Percentiles rank a stretch among this genome's conserved stretches.
Evolutionary conservation across 805 yeast genomes (phyloP).

Genomic region (Suhomyces sp.): DNA sequence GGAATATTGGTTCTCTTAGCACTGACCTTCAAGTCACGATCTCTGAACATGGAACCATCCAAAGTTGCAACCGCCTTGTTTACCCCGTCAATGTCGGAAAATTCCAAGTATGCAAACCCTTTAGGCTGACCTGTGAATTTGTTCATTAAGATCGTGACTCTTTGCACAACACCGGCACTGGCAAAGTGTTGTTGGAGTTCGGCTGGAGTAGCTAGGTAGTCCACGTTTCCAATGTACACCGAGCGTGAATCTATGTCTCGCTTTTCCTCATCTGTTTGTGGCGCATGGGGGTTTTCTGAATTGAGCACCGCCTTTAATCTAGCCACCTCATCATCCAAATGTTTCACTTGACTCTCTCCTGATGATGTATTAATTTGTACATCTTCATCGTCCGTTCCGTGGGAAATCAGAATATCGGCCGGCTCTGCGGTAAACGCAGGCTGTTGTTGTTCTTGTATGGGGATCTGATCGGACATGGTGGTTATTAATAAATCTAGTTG

Average conservation of each 20-base stretch:
- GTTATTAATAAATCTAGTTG: too few species aligned
- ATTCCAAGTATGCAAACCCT: constrained; percentile 87
- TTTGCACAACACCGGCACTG: constrained; percentile 67
- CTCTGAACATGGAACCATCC: constrained; percentile 65
- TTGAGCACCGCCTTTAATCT: constrained; percentile 14
- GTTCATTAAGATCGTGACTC: constrained; percentile 76
- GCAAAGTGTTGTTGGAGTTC: constrained; percentile 76
- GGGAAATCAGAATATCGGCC: constrained; percentile 3
- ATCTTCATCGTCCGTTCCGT: constrained; percentile 4
- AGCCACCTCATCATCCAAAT: constrained; percentile 12
- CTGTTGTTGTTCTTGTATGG: constrained; percentile 21
- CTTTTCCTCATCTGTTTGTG: constrained; percentile 44
- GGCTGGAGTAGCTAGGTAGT: constrained; percentile 73
- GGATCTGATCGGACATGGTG: constrained; percentile 36
- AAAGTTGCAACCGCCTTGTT: constrained; percentile 58
- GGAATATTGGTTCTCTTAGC: constrained; percentile 84
- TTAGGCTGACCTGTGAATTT: constrained; percentile 78
- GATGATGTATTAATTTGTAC: constrained; percentile 1
- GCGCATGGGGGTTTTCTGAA: constrained; percentile 14
- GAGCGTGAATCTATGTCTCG: constrained; percentile 75
- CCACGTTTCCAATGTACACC: constrained; percentile 82
- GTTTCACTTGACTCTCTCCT: constrained; percentile 3
- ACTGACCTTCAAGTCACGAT: constrained; percentile 68
- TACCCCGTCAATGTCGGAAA: constrained; percentile 65
- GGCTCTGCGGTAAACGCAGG: background rate